Percentiles rank a stretch among this genome's conserved stretches.
Conservation (phyloP, 805 yeast genomes). For the Limtongia smithiae region DNA sequence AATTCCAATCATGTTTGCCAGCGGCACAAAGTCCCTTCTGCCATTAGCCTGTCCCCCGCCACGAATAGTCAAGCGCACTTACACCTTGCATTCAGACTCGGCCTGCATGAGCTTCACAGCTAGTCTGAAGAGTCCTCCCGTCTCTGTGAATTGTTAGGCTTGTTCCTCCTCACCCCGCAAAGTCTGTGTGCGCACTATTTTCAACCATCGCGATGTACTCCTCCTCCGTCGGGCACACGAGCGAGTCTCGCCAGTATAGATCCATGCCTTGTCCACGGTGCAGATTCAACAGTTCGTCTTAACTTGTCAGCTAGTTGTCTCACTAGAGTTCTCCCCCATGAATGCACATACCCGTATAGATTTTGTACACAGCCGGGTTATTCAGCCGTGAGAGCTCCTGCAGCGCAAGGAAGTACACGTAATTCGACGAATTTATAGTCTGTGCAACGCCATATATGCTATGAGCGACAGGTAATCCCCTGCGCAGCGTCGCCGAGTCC, state of each 20-base stretch:
- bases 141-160: constrained; percentile 39
- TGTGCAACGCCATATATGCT: constrained; percentile 69
- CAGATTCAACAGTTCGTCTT: constrained; percentile 72
- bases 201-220: constrained; percentile 77
- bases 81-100: constrained; percentile 28
- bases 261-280: constrained; percentile 92
- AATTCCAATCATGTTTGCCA: constrained; percentile 75
- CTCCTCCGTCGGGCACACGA: constrained; percentile 53
- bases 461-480: constrained; percentile 82
- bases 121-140: constrained; percentile 83
- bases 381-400: constrained; percentile 44
- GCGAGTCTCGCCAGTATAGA: constrained; percentile 77
- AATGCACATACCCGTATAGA: constrained; percentile 24
- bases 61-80: constrained; percentile 1
- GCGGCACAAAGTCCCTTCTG: constrained; percentile 44
- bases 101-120: constrained; percentile 62
- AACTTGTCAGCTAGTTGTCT: constrained; percentile 40
- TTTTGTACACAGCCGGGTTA: constrained; percentile 25
- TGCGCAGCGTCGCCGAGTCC: constrained; percentile 63
- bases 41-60: neutral
- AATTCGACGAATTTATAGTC: constrained; percentile 78
- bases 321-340: no score
- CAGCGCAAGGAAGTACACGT: constrained; percentile 74
- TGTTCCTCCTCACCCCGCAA: neutral
- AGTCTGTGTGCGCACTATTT: constrained; percentile 46